Evolutionary conservation across 2,329 filamentous ascomycete genomes (phyloP).

Genomic region (Aureobasidium mangrovei): DNA sequence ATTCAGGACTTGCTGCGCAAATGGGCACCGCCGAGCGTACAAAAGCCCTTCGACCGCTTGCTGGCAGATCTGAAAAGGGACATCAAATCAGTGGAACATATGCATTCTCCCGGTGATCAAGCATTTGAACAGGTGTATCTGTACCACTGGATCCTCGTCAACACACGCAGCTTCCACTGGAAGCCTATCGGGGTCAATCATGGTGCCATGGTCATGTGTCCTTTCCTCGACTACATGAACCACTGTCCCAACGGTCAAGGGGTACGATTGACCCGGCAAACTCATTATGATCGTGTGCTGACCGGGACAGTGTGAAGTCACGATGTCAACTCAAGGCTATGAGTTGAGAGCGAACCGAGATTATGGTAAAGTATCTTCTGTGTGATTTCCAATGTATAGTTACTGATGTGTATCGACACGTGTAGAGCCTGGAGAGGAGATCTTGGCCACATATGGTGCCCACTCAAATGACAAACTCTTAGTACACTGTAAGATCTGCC

Average conservation of each 20-base stretch:
- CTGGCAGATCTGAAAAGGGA: conserved; percentile 24
- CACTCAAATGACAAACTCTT: conserved; percentile 67
- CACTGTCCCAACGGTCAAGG: conserved; percentile 35
- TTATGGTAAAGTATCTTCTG: conserved; percentile 34
- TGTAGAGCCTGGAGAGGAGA: conserved; percentile 49
- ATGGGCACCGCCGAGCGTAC: conserved; percentile 31
- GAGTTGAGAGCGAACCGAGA: conserved; percentile 43
- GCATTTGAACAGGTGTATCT: conserved; percentile 32
- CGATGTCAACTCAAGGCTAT: conserved; percentile 45
- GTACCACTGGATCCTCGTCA: conserved; percentile 53
- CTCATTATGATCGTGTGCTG: not conserved
- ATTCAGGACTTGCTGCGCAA: conserved; percentile 39
- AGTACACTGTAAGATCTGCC: conserved; percentile 44
- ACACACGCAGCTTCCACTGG: conserved; percentile 54
- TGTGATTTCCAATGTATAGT: not conserved
- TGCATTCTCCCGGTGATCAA: conserved; percentile 8
- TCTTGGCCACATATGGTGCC: conserved; percentile 60
- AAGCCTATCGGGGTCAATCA: conserved; percentile 36
- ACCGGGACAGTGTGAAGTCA: conserved; percentile 41
- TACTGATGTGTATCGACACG: not conserved
- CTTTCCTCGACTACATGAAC: conserved; percentile 66
- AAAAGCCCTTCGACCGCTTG: conserved; percentile 25
- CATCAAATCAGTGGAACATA: conserved; percentile 15
- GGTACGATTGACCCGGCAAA: conserved; percentile 17
- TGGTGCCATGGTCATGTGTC: conserved; percentile 61